A percentile compares a stretch with the other conserved stretches of the same genome.
phyloP scores from a whole-genome alignment of 768 basidiomycete species.

The Suillus brevipes region DNA sequence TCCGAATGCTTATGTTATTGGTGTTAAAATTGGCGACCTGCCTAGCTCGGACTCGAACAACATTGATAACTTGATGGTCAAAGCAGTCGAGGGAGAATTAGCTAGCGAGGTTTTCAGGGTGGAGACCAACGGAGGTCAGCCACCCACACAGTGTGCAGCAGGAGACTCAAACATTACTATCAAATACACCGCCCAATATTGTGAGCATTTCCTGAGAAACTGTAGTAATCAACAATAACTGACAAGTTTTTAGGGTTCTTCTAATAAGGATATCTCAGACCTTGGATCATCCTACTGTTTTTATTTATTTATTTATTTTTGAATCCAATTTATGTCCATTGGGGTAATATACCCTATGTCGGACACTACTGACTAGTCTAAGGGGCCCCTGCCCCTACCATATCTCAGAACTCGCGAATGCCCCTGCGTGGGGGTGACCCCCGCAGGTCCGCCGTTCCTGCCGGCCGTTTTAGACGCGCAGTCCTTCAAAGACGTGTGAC shows the following conservation, averaged over 20 bases:
- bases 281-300: no score
- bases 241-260: slow-evolving; percentile 1
- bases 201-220: slow-evolving; percentile 33
- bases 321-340: no score
- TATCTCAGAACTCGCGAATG: no score
- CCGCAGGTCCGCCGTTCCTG: no score
- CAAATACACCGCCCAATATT: slow-evolving; percentile 54
- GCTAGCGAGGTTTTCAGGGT: slow-evolving; percentile 53
- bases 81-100: slow-evolving; percentile 45
- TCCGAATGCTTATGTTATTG: slow-evolving; percentile 48
- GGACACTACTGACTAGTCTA: no score
- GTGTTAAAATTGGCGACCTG: slow-evolving; percentile 41
- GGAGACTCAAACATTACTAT: slow-evolving; percentile 45
- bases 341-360: no score
- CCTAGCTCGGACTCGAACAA: slow-evolving; percentile 45
- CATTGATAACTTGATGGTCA: slow-evolving; percentile 58
- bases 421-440: no score
- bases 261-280: neutral
- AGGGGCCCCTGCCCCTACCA: no score
- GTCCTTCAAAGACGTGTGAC: no score
- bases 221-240: neutral
- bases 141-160: slow-evolving; percentile 49
- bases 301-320: no score
- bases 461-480: no score
- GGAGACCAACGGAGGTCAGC: slow-evolving; percentile 53